phyloP scores from a whole-genome alignment of 768 basidiomycete genomes.

The Lactarius deliciosus region DNA sequence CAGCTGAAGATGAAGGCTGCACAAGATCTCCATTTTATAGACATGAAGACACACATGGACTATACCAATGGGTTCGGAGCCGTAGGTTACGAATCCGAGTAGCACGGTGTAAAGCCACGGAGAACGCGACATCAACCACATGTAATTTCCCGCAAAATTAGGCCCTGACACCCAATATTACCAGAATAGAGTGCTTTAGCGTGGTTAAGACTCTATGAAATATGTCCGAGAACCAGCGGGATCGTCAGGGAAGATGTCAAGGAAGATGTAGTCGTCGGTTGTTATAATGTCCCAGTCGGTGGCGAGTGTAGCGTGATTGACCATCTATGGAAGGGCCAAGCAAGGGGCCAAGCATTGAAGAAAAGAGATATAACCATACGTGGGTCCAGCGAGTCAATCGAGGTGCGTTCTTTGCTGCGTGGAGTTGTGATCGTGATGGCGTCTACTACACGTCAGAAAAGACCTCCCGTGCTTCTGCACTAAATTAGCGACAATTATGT shows the following conservation, averaged over 20 bases:
- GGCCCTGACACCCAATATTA: not conserved
- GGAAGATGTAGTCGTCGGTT: not conserved
- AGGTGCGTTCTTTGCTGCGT: no score
- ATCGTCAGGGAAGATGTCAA: not conserved
- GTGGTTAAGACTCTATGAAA: no score
- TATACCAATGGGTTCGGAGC: not conserved
- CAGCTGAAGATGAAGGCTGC: constrained; percentile 3
- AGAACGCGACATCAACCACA: not conserved
- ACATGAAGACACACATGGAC: not conserved
- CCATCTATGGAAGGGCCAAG: not conserved
- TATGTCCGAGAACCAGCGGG: not conserved
- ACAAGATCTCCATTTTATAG: not conserved
- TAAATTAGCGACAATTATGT: no score
- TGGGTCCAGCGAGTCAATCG: not conserved
- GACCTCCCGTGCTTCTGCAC: no score
- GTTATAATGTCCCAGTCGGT: not conserved
- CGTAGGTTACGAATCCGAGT: not conserved
- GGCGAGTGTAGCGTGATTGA: not conserved
- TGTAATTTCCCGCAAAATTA: not conserved
- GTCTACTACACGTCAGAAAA: no score
- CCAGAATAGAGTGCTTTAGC: not conserved
- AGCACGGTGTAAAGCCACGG: not conserved
- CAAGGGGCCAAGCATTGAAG: not conserved
- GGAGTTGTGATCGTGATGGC: no score
- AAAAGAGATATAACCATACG: not conserved